Evolutionary conservation across 805 yeast species (phyloP).

Genomic region (Wickerhamiella azymoides): DNA sequence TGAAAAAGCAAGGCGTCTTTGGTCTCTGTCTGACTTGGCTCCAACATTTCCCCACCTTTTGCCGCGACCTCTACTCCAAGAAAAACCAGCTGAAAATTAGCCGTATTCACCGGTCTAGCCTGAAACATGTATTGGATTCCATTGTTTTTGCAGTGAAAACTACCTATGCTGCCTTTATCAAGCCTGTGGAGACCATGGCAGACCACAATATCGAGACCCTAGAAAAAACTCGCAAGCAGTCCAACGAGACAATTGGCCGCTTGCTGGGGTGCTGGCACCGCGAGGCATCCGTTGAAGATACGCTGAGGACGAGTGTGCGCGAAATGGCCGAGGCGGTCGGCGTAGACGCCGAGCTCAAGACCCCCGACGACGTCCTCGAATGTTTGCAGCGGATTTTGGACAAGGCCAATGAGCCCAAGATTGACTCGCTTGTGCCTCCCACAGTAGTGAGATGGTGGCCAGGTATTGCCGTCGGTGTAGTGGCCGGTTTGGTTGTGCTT

Average conservation of each 20-base stretch:
- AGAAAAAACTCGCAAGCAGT: conserved; percentile 1
- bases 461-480: conserved; percentile 28
- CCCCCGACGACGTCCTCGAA: conserved; percentile 11
- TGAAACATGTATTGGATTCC: not conserved
- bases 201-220: not conserved
- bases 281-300: not conserved
- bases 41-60: conserved; percentile 12
- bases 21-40: conserved; percentile 12
- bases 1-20: conserved; percentile 1
- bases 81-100: not conserved
- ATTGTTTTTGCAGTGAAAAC: not conserved
- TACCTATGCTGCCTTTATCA: not conserved
- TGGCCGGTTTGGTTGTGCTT: conserved; percentile 26
- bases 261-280: conserved; percentile 8
- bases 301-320: not conserved
- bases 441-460: conserved; percentile 54
- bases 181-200: conserved; percentile 2
- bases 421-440: conserved; percentile 10
- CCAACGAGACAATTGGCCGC: conserved; percentile 13
- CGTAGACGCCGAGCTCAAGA: not conserved
- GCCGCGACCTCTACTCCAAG: not conserved
- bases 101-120: not conserved
- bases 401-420: not conserved
- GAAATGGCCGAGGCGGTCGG: conserved; percentile 8
- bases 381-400: conserved; percentile 14